Conservation (phyloP, 2,329 filamentous ascomycete species). For the Coleophoma crateriformis region DNA sequence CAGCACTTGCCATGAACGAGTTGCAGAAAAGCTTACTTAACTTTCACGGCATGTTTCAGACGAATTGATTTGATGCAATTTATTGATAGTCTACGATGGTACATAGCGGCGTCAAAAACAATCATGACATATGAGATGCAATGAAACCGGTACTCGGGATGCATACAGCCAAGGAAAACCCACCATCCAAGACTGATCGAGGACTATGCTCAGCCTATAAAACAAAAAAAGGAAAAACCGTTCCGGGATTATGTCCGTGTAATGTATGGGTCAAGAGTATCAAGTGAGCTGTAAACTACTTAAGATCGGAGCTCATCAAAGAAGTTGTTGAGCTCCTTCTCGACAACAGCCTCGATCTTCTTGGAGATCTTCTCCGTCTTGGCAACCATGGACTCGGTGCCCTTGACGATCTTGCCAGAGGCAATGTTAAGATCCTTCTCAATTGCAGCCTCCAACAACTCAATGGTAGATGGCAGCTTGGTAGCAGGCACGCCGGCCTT, state of each 20-base stretch:
- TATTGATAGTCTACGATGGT: not conserved
- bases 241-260: not conserved
- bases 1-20: no score
- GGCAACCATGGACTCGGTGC: constrained; percentile 43
- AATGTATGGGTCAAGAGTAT: not conserved
- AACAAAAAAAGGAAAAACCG: constrained; percentile 7
- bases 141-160: constrained; percentile 25
- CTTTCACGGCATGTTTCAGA: no score
- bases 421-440: constrained; percentile 50
- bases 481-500: constrained; percentile 35
- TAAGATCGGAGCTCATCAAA: constrained; percentile 39
- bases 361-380: constrained; percentile 58
- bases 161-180: constrained; percentile 18
- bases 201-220: constrained; percentile 22
- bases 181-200: constrained; percentile 21
- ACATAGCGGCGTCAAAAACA: constrained; percentile 1
- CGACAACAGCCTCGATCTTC: constrained; percentile 57
- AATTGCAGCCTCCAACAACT: constrained; percentile 56
- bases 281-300: not conserved
- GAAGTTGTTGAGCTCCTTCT: constrained; percentile 56
- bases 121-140: constrained; percentile 9
- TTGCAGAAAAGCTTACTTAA: no score
- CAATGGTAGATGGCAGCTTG: constrained; percentile 46
- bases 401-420: constrained; percentile 51
- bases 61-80: not conserved